phyloP scores from a whole-genome alignment of 2,329 filamentous ascomycete species.

The Ceratocystis harringtonii region DNA sequence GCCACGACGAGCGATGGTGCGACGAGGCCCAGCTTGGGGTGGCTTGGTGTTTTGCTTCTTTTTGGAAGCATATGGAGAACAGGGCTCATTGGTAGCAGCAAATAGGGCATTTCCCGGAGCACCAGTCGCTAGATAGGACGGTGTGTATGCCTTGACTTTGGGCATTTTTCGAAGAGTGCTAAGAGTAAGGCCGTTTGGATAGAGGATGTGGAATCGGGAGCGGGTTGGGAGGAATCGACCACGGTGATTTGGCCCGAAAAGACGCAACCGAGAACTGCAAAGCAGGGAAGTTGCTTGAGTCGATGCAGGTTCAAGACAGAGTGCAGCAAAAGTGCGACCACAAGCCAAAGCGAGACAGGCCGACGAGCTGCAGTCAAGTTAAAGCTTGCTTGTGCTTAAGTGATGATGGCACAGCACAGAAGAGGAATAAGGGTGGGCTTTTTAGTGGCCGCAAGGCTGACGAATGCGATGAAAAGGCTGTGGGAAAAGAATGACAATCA shows the following conservation, averaged over 20 bases:
- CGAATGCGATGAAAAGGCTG: background rate
- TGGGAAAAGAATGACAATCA: background rate
- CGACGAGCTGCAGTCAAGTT: background rate
- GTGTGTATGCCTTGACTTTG: constrained; percentile 71
- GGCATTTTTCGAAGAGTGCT: constrained; percentile 46
- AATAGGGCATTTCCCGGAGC: constrained; percentile 70
- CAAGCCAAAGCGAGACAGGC: background rate
- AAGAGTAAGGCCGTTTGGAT: background rate
- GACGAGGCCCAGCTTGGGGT: constrained; percentile 33
- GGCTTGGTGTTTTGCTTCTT: constrained; percentile 25
- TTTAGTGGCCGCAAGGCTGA: background rate
- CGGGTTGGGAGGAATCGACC: background rate
- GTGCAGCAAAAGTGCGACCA: background rate
- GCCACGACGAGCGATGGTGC: constrained; percentile 64
- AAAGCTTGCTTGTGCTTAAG: background rate
- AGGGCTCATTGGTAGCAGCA: constrained; percentile 30
- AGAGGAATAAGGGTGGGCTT: background rate
- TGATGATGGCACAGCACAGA: background rate
- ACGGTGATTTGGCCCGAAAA: too few species aligned
- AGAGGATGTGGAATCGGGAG: background rate
- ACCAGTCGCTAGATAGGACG: constrained; percentile 69
- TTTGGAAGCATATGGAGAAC: constrained; percentile 30
- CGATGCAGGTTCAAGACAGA: background rate
- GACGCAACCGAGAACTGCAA: too few species aligned
- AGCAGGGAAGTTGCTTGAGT: background rate